Base-by-base conservation (phyloP, 768 basidiomycete genomes). In the Kwoniella newhampshirensis region DNA sequence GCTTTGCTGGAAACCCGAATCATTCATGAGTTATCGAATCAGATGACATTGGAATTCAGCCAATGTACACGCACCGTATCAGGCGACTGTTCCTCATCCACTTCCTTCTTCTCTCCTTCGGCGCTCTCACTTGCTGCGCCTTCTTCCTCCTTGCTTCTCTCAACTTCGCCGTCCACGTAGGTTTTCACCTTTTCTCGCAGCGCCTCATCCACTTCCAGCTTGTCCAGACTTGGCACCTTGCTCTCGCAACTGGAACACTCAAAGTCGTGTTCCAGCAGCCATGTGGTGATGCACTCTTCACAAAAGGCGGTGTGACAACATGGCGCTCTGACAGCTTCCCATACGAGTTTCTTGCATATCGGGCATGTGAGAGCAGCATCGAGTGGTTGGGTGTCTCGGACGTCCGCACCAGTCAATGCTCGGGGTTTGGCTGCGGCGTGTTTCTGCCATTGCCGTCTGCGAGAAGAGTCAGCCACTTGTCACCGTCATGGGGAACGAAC, bases 261-360 rank as follows among this genome's bases (percentile, higher is more conserved):
- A 77, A 98, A 98, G 79, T 96, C 92, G 77, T 89, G 85, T 76
- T 98, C 94, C 62, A 94, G 83, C 48, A 99, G 81, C 77, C 93
- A 83, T 40, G 89, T 91, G 76, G 93, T 89, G 62, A 99, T 89
- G 79, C 94, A 97, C 76, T 98, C 94, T 78, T 98, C 93, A 81
- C 94, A 97, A 78, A 89, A 99, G 12, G 83, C 71, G 39, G 86
- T 89, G 65, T 83, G 84, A 80, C 94, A 98, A 78, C 94, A 97
- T 1, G 96, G 94, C 2, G 91, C 93, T 78, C 89, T 88, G 73
- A 94, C 89, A 43, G 93, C 91, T 71, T 97, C 91, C 66, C 88
- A 87, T 77, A 96, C 86, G 28, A 98, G 84, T 80, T 87, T 89
- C 78, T 87, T 86, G 83, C 94, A 93, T 75, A 97, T 87, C 6